Conservation (phyloP, 148 eudicot genomes). For the Camellia lanceoleosa region DNA sequence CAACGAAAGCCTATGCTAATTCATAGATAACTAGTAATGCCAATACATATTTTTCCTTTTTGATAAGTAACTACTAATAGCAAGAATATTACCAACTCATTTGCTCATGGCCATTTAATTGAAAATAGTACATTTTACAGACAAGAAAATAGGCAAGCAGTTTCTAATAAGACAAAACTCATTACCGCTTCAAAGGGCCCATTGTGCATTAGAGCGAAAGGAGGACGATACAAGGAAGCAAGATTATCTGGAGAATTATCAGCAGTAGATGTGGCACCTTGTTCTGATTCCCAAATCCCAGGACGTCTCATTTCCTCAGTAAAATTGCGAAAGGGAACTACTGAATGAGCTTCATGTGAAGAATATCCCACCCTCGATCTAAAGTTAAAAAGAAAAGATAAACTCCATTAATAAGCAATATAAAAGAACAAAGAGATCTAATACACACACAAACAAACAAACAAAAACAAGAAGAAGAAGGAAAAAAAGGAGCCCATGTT, state of each 20-base stretch:
- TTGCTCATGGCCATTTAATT: neutral
- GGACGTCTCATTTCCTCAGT: conserved; percentile 77
- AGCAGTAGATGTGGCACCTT: conserved; percentile 59
- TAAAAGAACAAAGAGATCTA: neutral
- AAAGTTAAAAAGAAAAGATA: conserved; percentile 14
- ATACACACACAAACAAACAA: neutral
- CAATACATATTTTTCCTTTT: too few species aligned
- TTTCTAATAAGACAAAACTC: neutral
- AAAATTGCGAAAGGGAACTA: conserved; percentile 87
- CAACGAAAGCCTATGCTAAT: neutral
- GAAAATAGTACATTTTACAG: neutral
- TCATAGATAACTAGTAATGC: neutral
- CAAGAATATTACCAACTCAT: neutral
- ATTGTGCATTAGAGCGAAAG: conserved; percentile 75
- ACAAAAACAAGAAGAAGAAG: neutral
- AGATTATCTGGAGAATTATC: conserved; percentile 78
- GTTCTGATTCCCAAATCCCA: conserved; percentile 69
- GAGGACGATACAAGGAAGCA: conserved; percentile 90
- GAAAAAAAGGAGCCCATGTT: neutral
- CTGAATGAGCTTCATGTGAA: conserved; percentile 50
- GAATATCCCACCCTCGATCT: conserved; percentile 48
- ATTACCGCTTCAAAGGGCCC: conserved; percentile 91
- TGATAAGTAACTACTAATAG: neutral
- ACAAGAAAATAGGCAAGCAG: neutral
- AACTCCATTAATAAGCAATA: conserved; percentile 6